Evolutionary conservation across 768 basidiomycete genomes (phyloP).

Genomic region (Hericium erinaceus): DNA sequence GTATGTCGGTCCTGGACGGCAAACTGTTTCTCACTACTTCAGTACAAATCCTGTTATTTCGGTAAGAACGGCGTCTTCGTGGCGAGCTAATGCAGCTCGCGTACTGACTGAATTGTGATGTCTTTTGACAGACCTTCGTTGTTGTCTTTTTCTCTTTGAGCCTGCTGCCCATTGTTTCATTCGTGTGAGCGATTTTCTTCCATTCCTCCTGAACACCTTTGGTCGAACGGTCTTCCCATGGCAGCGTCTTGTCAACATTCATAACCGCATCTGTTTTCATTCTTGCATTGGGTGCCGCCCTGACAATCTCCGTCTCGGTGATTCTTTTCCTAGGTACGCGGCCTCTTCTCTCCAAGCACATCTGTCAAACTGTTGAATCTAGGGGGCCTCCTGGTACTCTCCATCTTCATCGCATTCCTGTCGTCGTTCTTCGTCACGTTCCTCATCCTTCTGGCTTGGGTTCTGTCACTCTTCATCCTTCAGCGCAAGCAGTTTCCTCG

Average conservation of each 20-base stretch:
- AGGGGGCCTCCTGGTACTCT: slow-evolving; percentile 1
- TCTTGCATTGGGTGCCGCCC: background rate
- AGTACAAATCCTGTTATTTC: slow-evolving; percentile 5
- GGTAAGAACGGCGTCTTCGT: background rate
- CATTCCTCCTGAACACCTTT: no score
- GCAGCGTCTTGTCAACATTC: background rate
- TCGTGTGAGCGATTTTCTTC: slow-evolving; percentile 5
- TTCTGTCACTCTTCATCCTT: background rate
- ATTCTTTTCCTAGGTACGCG: background rate
- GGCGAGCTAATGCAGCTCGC: no score
- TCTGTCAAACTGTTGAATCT: slow-evolving; percentile 3
- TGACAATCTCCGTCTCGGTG: background rate
- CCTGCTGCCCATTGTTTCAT: slow-evolving; percentile 11
- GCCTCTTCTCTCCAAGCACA: background rate
- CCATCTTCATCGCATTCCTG: slow-evolving; percentile 6
- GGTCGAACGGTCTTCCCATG: background rate
- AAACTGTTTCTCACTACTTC: background rate
- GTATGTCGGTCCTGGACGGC: slow-evolving; percentile 5
- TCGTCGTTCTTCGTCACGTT: slow-evolving; percentile 7
- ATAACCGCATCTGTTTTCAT: background rate
- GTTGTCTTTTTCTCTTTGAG: slow-evolving; percentile 5
- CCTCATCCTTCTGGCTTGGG: background rate
- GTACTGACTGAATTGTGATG: background rate
- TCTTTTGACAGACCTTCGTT: background rate
- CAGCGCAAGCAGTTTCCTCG: background rate